Evolutionary conservation across 78 protist genomes (phyloP), one percentile per base, ranked within the genome.

Genomic region (Diacronema lutheri): DNA sequence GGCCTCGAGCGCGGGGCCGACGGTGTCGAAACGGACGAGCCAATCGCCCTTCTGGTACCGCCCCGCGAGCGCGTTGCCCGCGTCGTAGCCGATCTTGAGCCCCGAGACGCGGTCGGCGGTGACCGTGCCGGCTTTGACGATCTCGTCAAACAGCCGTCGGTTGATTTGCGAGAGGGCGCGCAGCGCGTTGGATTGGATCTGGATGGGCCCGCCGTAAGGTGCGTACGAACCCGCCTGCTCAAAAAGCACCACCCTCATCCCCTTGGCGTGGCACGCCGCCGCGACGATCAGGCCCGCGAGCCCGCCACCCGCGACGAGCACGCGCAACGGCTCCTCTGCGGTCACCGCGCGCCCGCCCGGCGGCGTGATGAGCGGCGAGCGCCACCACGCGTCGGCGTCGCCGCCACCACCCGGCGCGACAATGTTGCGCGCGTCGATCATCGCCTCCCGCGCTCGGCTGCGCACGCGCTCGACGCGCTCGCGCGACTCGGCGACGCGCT

Each of bases 51-150:
- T 16, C 58, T 71, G 58, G 79, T 71, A 71, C 26, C 25, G 58
- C 37, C 79, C 79, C 38, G 79, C 79, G 37, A 71, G 79, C 79
- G 25, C 41, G 79, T 71, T 71, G 58, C 79, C 79, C 79, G 41
- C 41, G 58, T 56, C 55, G 57, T 71, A 71, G 11, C 79, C 79
- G 16, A 71, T 71, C 57, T 71, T 71, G 79, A 71, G 79, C 19
- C 79, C 79, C 5, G 79, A 71, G 57, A 71, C 79, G 79, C 79
- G 79, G 60, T 71, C 79, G 57, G 79, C 79, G 9, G 79, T 71
- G 38, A 37, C 50, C 7, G 79, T 71, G 57, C 79, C 79, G 58
- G 57, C 58, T 23, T 56, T 58, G 35, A 19, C 31, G 38, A 71
- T 57, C 79, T 71, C 79, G n/a, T 71, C 35, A 37, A 11, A 71